Evolutionary conservation across 176 grass and related monocot genomes (phyloP), one percentile per base, ranked within the genome.

Genomic region (Oryza brachyantha): DNA sequence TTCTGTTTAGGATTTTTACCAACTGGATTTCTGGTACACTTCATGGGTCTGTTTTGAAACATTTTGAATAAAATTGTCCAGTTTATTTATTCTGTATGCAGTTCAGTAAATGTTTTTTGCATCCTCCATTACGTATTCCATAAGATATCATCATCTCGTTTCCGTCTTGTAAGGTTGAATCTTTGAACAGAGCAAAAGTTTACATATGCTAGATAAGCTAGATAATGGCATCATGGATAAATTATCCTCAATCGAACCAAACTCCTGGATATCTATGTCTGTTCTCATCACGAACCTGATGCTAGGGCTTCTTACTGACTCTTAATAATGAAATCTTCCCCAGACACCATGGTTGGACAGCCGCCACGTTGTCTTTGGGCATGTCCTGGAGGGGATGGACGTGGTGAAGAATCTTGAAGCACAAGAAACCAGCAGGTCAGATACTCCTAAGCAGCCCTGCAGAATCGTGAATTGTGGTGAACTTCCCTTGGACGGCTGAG

Each of bases 341-440:
- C 83, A 89, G 90, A 89, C 90, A 73, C 83, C 86, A 40, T 89
- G 90, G 83, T 75, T 92, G 83, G 90, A 89, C 79, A 55, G 80
- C 68, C 78, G 74, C 66, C 90, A 92, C 28, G 90, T 89, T 13
- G 90, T 92, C 54, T 89, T 92, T 89, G 90, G 90, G 61, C 83
- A 89, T 16, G 83, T 92, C 21, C 52, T 86, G 64, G 86, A 89
- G 76, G 86, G 90, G 32, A 89, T 92, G 86, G 86, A 89, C 22
- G 75, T 92, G 16, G 83, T 92, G 74, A 87, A n/a, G 76, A 65
- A 75, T 68, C 90, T 92, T 67, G 90, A 92, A 50, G 80, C 86
- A 10, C 90, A 89, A 79, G 86, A 92, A 83, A 93, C 86, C 22
- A 89, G 83, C 61, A 83, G 90, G 41, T 76, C 90, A 28, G 79